Evolutionary conservation across 176 grass and related monocot species (phyloP), one percentile per base, ranked within the genome.

Genomic region (Tuctoria greenei): DNA sequence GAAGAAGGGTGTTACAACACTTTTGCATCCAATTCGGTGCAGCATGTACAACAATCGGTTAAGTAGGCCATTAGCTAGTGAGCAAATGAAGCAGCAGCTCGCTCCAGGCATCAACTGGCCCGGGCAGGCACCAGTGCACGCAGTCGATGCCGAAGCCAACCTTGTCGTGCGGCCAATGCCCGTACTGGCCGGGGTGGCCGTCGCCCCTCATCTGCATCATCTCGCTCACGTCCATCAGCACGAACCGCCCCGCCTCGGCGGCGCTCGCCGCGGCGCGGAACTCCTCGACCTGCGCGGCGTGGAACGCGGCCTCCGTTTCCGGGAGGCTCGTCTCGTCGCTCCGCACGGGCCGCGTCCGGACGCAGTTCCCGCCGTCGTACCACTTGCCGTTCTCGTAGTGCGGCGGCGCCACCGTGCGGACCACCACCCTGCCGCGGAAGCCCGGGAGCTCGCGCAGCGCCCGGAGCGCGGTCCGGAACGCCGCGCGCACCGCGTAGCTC

Each of bases 321-420:
- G 47, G 67, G 0, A 87, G 85, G 0, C 49, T 24, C 39, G 60
- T 34, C 67, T 78, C 85, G 74, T 15, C 14, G 79, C 68, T 67
- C 34, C 42, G 74, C 42, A 67, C 0, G 34, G 85, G 79, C 24
- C 74, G 74, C 74, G 79, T 87, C 67, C 74, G 76, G 73, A 82
- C 50, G 79, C 85, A 87, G 85, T 87, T 82, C 4, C 79, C 85
- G 2, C 79, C 85, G 61, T 82, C 79, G 66, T 77, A 82, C 85
- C 85, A 87, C 61, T 78, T 87, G 34, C 84, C 85, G 72, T 77
- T 77, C 73, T 87, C 79, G 79, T 87, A 87, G 85, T 87, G 85
- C 85, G 85, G 85, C 4, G 85, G 84, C 79, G 79, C 84, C 47
- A 86, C 84, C 46, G 79, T 86, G 11, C 84, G 57, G 5, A 86